A percentile compares a stretch with the other conserved stretches of the same genome.
phyloP scores from a whole-genome alignment of 2,329 filamentous ascomycete genomes.

The Ophiostoma populinum region DNA sequence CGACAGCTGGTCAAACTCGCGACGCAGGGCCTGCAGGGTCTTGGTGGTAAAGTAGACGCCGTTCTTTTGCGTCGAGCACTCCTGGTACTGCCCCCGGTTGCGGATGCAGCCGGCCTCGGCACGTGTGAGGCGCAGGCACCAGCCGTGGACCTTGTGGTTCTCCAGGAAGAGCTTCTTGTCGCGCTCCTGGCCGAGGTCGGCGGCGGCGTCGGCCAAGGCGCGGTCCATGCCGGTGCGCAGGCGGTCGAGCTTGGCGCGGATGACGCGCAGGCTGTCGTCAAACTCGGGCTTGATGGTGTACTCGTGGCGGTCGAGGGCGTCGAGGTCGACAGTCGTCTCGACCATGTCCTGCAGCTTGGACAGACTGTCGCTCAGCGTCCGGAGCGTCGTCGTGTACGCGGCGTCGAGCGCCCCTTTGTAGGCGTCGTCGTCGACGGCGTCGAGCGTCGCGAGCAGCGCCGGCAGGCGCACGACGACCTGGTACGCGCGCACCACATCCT shows the following conservation, averaged over 20 bases:
- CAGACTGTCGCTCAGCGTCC: constrained; percentile 58
- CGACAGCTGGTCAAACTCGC: constrained; percentile 86
- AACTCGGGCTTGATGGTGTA: constrained; percentile 99
- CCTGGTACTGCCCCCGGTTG: constrained; percentile 76
- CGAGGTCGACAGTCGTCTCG: constrained; percentile 90
- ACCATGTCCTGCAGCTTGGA: constrained; percentile 92
- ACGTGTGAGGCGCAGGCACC: constrained; percentile 86
- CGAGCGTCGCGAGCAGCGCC: constrained; percentile 74
- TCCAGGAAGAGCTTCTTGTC: constrained; percentile 98
- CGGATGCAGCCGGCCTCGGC: constrained; percentile 86
- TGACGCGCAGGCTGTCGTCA: constrained; percentile 73
- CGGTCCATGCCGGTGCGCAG: constrained; percentile 65
- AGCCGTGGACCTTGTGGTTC: constrained; percentile 88
- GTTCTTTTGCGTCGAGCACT: constrained; percentile 97
- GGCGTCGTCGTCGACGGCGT: constrained; percentile 86
- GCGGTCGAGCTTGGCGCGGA: constrained; percentile 79
- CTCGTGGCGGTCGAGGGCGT: constrained; percentile 89
- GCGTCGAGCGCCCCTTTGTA: constrained; percentile 77
- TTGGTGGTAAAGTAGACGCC: constrained; percentile 95
- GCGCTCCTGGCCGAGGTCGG: constrained; percentile 76
- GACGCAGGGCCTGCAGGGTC: constrained; percentile 58
- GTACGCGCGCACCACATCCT: constrained; percentile 90
- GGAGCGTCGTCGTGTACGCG: constrained; percentile 73
- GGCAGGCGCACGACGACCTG: constrained; percentile 87
- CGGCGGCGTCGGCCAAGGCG: constrained; percentile 60